A percentile compares a stretch with the other conserved stretches of the same genome.
Evolutionary conservation across 306 rosid genomes (phyloP).

Genomic region (Neltuma alba): DNA sequence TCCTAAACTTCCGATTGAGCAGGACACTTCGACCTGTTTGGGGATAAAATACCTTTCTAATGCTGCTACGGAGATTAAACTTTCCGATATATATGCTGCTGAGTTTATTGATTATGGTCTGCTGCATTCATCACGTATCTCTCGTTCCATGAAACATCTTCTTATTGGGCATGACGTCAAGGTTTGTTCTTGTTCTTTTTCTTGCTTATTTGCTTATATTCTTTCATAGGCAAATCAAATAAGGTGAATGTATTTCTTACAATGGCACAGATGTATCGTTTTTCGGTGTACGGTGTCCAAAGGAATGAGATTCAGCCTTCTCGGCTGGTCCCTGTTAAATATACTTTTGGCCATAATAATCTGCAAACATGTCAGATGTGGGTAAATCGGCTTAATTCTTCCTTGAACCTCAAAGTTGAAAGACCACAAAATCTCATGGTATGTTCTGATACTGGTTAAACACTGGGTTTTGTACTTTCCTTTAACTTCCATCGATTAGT

Average conservation of each 20-base stretch:
- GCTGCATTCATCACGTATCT: slow-evolving; percentile 51
- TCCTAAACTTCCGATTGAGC: slow-evolving; percentile 43
- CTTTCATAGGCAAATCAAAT: slow-evolving; percentile 16
- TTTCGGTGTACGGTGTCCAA: slow-evolving; percentile 67
- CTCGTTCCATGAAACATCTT: slow-evolving; percentile 49
- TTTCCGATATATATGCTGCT: slow-evolving; percentile 75
- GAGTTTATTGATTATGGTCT: slow-evolving; percentile 51
- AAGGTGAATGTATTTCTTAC: slow-evolving; percentile 28
- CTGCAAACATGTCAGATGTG: slow-evolving; percentile 68
- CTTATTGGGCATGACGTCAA: slow-evolving; percentile 42
- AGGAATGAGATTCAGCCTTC: slow-evolving; percentile 66
- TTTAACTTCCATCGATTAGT: slow-evolving; percentile 39
- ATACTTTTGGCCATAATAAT: slow-evolving; percentile 73
- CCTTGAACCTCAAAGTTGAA: slow-evolving; percentile 55
- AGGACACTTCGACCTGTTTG: slow-evolving; percentile 72
- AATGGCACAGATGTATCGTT: slow-evolving; percentile 64
- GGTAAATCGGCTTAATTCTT: slow-evolving; percentile 64
- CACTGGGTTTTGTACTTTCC: slow-evolving; percentile 10
- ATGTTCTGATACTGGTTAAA: slow-evolving; percentile 45
- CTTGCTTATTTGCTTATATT: slow-evolving; percentile 25
- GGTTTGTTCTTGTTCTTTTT: slow-evolving; percentile 58
- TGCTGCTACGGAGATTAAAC: slow-evolving; percentile 55
- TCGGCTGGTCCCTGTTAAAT: slow-evolving; percentile 54
- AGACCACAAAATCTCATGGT: slow-evolving; percentile 91
- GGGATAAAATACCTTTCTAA: slow-evolving; percentile 56